A percentile compares a stretch with the other conserved stretches of the same genome.
Conservation (phyloP, 2,329 filamentous ascomycete genomes). For the Alternaria metachromatica region DNA sequence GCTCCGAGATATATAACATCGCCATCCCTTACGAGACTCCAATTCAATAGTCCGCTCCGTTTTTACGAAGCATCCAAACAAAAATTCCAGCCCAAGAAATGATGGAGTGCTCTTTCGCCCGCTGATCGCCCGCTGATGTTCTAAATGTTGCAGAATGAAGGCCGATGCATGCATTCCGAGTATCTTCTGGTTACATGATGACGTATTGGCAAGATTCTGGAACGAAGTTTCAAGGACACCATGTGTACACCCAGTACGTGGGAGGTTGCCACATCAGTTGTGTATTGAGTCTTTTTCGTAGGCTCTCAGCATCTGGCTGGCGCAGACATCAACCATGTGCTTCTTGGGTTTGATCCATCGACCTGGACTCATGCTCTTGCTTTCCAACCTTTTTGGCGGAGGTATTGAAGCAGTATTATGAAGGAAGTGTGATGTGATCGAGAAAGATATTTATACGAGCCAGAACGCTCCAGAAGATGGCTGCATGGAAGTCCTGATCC, state of each 20-base stretch:
- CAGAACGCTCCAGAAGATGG: not conserved
- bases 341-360: accelerated
- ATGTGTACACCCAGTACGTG: not conserved
- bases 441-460: not conserved
- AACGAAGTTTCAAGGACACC: too few species aligned
- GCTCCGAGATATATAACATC: not conserved
- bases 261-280: not conserved
- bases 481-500: not conserved
- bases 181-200: too few species aligned
- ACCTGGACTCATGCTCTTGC: not conserved
- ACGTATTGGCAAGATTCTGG: too few species aligned
- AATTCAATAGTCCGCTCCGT: not conserved
- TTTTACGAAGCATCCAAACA: not conserved
- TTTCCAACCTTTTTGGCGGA: too few species aligned
- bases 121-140: too few species aligned
- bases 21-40: not conserved
- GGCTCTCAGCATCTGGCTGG: not conserved
- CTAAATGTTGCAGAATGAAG: too few species aligned
- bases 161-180: too few species aligned
- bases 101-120: too few species aligned
- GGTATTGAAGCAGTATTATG: not conserved
- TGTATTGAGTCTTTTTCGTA: not conserved
- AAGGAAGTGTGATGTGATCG: not conserved
- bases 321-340: not conserved
- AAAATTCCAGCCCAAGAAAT: too few species aligned